Base-by-base conservation (phyloP, 2,329 filamentous ascomycete genomes). In the Leptographium galeiforme region DNA sequence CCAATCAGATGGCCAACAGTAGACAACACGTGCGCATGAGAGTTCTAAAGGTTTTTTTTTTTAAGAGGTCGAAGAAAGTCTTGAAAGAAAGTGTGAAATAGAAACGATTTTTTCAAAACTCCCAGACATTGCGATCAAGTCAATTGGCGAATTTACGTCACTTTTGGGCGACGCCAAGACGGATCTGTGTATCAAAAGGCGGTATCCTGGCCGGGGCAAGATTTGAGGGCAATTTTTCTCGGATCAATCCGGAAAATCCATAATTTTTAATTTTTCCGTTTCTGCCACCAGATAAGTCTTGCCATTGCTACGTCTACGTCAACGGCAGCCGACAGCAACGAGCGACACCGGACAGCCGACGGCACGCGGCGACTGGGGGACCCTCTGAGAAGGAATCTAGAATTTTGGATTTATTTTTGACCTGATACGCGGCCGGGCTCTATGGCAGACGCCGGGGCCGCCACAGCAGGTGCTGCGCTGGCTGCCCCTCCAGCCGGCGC, bases 161-260 rank as follows among this genome's bases (percentile, higher is more conserved):
- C n/a, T 36, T 39, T 30, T 44, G 19, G 4, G 14, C 47, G n/a
- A 14, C 14, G n/a, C 16, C 12, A 14, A 16, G 39, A 6, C 19
- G 1, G 14, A 39, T 8, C 34, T 50, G 48, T 50, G 48, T 50
- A 50, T 50, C 48, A 49, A 51, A 51, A 51, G 49, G 49, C 49
- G 49, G 49, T 51, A 44, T 51, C 39, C 36, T 6, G 7, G 6
- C 30, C 41, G 49, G 49, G 49, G 49, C 49, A 51, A 44, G 49
- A 34, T 51, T 51, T 51, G 33, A 53, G 52, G 52, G 52, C 52
- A 53, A 32, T 36, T 34, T 43, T 38, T 53, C 38, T 25, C 45
- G 52, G 46, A 53, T 40, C 40, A 50, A 48, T 18, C 8, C 52
- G 47, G 52, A 53, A 45, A 44, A 53, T 41, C 52, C 52, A 10